A percentile compares a stretch with the other conserved stretches of the same genome.
Conservation (phyloP, 345 rosid species). For the Sisymbrium altissimum region DNA sequence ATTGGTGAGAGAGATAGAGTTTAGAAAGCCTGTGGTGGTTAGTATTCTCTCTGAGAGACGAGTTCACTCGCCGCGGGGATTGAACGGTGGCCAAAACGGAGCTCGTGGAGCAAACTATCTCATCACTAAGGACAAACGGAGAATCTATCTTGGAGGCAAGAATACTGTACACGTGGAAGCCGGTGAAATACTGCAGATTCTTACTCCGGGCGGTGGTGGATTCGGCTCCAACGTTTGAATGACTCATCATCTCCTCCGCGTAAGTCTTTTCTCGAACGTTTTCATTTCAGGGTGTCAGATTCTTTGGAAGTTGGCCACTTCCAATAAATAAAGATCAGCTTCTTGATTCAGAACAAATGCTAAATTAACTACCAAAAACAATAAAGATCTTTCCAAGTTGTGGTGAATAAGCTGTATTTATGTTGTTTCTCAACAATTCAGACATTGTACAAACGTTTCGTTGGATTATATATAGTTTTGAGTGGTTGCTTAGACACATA, state of each 20-base stretch:
- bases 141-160: conserved; percentile 80
- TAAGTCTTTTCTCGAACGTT: neutral
- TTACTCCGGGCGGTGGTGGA: conserved; percentile 94
- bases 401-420: conserved; percentile 8
- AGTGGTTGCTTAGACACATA: neutral
- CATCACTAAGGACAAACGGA: conserved; percentile 55
- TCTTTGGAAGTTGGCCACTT: neutral
- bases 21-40: conserved; percentile 66
- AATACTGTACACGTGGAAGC: conserved; percentile 70
- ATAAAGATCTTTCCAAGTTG: neutral
- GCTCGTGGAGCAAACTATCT: conserved; percentile 86
- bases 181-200: conserved; percentile 79
- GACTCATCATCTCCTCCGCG: conserved; percentile 9
- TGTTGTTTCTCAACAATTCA: neutral
- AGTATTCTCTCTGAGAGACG: conserved; percentile 97
- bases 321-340: neutral
- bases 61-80: conserved; percentile 86
- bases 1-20: conserved; percentile 85
- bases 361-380: neutral
- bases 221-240: conserved; percentile 47
- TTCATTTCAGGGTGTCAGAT: neutral
- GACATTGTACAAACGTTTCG: conserved; percentile 4
- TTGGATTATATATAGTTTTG: neutral
- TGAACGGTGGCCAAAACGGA: conserved; percentile 73
- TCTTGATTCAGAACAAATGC: conserved; percentile 1